Evolutionary conservation across 2,329 filamentous ascomycete genomes (phyloP), one percentile per base, ranked within the genome.

Genomic region (Cadophora sp.): DNA sequence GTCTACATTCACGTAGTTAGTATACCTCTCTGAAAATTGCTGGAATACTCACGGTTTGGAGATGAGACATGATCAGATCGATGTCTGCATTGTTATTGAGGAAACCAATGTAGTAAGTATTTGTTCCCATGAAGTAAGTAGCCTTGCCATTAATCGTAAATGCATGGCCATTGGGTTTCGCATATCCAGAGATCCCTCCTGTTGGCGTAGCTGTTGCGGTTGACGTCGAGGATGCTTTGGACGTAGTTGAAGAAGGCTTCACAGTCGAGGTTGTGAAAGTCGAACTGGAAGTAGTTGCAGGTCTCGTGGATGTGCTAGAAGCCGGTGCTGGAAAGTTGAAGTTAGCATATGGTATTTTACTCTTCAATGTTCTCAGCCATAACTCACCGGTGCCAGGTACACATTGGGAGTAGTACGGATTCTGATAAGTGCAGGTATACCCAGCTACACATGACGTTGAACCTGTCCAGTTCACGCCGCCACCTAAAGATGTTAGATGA

Each of bases 101-200:
- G 70, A 87, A 87, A 8, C 81, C 80, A 66, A 86, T 82, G 82
- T 84, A 87, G 76, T 87, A 64, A 16, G 81, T 79, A 73, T 88
- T 87, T 20, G 82, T 85, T 18, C 85, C 85, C 16, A 82, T 83
- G 67, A 82, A 85, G 74, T 86, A 84, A 30, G 78, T 76, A n/a
- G 80, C 79, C 66, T 80, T 75, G 36, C 81, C 81, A 70, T 84
- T 79, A 64, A 85, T 80, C 20, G 73, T 74, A 67, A 83, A 82
- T 24, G 76, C 65, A 18, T 72, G 72, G 27, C 78, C 79, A 47
- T 58, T 68, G 7, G 70, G 47, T 43, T 72, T 75, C 2, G 74
- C 72, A 59, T 66, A 74, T 9, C 70, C 65, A 24, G 66, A 66
- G 14, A 71, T 71, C 4, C 51, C 55, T 16, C 66, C 64, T n/a